Percentiles rank a stretch among this genome's conserved stretches.
phyloP scores from a whole-genome alignment of 208 protist species.

The Wallacemonas sp. region DNA sequence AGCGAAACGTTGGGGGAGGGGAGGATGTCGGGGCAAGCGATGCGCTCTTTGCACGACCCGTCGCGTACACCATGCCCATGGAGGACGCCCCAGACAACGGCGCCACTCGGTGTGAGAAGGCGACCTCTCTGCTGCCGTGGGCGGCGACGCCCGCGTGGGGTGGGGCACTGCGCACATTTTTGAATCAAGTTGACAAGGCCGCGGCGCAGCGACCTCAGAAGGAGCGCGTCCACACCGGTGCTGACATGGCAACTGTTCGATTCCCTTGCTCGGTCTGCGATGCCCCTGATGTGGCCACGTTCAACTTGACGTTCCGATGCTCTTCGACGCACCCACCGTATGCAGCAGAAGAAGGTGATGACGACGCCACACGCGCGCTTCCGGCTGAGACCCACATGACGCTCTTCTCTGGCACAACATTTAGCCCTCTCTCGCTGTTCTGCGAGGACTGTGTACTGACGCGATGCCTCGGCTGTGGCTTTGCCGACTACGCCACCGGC shows the following conservation, averaged over 20 bases:
- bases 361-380: neutral
- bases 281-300: constrained; percentile 10
- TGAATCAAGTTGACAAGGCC: constrained; percentile 4
- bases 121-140: constrained; percentile 28
- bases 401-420: constrained; percentile 73
- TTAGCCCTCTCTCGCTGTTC: constrained; percentile 67
- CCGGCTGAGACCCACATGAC: constrained; percentile 49
- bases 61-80: neutral
- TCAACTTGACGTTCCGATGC: constrained; percentile 24
- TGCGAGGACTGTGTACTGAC: constrained; percentile 56
- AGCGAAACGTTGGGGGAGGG: no score
- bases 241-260: neutral
- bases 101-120: neutral
- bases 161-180: constrained; percentile 25
- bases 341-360: neutral
- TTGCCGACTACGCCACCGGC: constrained; percentile 61
- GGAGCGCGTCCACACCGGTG: neutral
- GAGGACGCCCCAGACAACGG: neutral
- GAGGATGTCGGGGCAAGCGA: neutral
- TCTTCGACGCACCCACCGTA: constrained; percentile 20
- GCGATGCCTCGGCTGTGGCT: constrained; percentile 53
- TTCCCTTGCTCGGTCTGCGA: constrained; percentile 74
- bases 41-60: neutral
- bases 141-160: constrained; percentile 28
- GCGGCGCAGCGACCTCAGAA: neutral